Conservation (phyloP, 1,284 basidiomycete species). For the Paramarasmius palmivorus region DNA sequence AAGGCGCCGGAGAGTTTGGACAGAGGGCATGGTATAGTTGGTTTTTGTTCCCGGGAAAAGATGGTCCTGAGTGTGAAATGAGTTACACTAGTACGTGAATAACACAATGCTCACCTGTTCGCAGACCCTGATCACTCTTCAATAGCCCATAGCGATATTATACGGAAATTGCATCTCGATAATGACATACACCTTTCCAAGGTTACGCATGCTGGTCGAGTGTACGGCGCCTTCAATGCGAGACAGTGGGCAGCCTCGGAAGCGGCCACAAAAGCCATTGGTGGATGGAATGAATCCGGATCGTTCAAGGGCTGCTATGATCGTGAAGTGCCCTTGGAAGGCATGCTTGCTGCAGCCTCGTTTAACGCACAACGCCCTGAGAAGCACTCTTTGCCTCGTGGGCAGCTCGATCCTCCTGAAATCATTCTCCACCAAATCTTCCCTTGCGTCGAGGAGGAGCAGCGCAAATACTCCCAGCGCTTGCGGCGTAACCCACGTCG, state of each 20-base stretch:
- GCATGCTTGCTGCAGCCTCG: constrained; percentile 16
- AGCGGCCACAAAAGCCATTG: constrained; percentile 12
- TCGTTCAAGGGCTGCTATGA: constrained; percentile 16
- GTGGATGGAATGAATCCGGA: constrained; percentile 14
- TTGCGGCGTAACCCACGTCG: not conserved
- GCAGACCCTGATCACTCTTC: too few relatives aligned
- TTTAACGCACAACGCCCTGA: constrained; percentile 13
- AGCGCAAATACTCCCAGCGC: constrained; percentile 8
- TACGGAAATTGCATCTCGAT: not conserved
- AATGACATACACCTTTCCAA: constrained; percentile 18
- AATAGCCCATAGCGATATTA: constrained; percentile 1
- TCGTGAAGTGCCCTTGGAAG: constrained; percentile 16
- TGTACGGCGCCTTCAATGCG: not conserved
- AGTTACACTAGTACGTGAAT: constrained; percentile 27
- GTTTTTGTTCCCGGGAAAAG: constrained; percentile 18
- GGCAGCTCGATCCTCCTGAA: constrained; percentile 15
- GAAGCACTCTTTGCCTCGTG: constrained; percentile 17
- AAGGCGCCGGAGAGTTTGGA: constrained; percentile 21
- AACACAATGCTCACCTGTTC: too few relatives aligned
- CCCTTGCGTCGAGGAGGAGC: constrained; percentile 22
- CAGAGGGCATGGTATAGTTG: constrained; percentile 23
- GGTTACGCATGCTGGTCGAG: not conserved
- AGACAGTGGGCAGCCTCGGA: not conserved
- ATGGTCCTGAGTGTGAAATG: constrained; percentile 19
- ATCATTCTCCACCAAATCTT: constrained; percentile 17